phyloP scores from a whole-genome alignment of 2,329 filamentous ascomycete species.

The Neospermospora avenae region DNA sequence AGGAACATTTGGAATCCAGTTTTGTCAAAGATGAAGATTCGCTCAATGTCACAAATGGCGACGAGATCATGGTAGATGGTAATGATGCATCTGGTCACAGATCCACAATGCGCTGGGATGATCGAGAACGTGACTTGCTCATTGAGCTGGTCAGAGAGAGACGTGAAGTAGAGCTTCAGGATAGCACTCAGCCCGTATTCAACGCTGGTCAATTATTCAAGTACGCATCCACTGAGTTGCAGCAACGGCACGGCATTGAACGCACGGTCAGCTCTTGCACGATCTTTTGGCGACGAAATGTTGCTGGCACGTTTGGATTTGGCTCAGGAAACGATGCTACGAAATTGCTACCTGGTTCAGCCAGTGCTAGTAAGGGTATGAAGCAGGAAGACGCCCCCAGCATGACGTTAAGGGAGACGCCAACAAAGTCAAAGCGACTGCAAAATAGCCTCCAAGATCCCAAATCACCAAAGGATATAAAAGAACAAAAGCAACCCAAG shows the following conservation, averaged over 20 bases:
- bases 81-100: background rate
- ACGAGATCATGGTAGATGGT: background rate
- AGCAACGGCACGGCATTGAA: background rate
- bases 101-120: background rate
- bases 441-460: background rate
- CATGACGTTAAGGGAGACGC: background rate
- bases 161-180: background rate
- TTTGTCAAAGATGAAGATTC: background rate
- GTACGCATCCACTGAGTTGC: background rate
- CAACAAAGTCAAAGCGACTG: background rate
- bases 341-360: background rate
- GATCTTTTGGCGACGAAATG: background rate
- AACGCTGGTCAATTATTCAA: background rate
- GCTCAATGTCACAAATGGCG: background rate
- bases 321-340: background rate
- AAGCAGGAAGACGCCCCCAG: background rate
- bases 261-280: background rate
- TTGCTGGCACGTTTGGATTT: conserved; percentile 1
- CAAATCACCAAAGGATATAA: background rate
- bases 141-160: background rate
- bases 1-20: background rate
- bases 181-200: background rate
- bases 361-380: background rate
- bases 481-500: background rate
- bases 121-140: background rate